Evolutionary conservation across 1,284 basidiomycete species (phyloP), one percentile per base, ranked within the genome.

Genomic region (Earliella scabrosa): DNA sequence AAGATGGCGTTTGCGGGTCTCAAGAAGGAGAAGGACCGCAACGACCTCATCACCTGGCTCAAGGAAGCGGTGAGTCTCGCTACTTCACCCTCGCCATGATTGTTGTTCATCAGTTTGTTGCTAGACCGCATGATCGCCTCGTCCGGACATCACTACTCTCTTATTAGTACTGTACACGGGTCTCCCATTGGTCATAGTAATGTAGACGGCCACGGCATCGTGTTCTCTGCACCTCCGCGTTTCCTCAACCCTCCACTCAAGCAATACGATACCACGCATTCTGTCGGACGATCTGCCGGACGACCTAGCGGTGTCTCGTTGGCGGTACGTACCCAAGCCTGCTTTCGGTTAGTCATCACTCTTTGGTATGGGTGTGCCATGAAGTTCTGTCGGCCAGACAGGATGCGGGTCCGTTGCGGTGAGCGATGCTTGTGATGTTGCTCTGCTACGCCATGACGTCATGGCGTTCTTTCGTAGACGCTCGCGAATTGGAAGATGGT

Each of bases 1-100:
- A 97, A 97, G 83, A 97, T 97, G 95, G 95, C 95, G 59, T 98
- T 97, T 68, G 94, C 95, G 64, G 95, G 95, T 69, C 79, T 98
- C 73, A 97, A 97, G 88, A 97, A 97, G 85, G 91, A 92, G 32
- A 95, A 95, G 83, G 95, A 97, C 76, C 88, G 95, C 77, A 91
- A 88, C 75, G 93, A 97, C 80, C 87, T 97, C 68, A 81, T 94
- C 66, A 84, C 92, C 46, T 85, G 80, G 72, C 78, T 94, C 67
- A 91, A 91, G 80, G 82, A 88, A 50, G 72, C 82, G 60, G 90
- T 91, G 70, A 36, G 76, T 75, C n/a, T 24, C 23, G 20, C 3
- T 24, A 13, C 8, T 10, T 41, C 5, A 14, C 11, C 39, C 2
- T 2, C n/a, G 6, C 14, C 10, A 11, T 14, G 8, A n/a, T 35